Evolutionary conservation across 2,329 filamentous ascomycete species (phyloP).

Genomic region (Sphaerulina vaccinii): DNA sequence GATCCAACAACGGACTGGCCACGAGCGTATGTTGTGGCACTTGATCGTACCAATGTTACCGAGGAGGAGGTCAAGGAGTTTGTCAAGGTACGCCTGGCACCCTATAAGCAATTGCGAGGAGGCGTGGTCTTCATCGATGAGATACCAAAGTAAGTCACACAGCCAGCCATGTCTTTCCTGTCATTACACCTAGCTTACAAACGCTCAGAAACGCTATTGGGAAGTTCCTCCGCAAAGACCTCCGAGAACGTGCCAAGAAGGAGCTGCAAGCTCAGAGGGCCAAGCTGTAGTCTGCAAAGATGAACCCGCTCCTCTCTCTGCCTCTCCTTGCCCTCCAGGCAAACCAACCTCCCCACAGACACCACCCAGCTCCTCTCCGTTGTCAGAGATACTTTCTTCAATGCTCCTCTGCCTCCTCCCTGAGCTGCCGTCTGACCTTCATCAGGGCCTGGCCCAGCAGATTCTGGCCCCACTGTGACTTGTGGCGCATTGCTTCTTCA

Average conservation of each 20-base stretch:
- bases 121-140: constrained; percentile 47
- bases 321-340: too few species aligned
- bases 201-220: constrained; percentile 41
- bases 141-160: constrained; percentile 43
- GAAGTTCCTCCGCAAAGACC: constrained; percentile 47
- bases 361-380: neutral
- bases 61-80: constrained; percentile 41
- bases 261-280: constrained; percentile 39
- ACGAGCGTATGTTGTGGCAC: constrained; percentile 44
- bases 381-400: too few species aligned
- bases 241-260: constrained; percentile 44
- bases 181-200: neutral
- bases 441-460: constrained; percentile 19
- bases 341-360: too few species aligned
- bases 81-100: constrained; percentile 44
- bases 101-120: constrained; percentile 48
- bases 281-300: constrained; percentile 30
- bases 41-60: constrained; percentile 33
- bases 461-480: constrained; percentile 14
- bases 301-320: too few species aligned
- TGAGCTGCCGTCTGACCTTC: constrained; percentile 9
- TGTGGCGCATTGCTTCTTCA: neutral
- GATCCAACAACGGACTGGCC: constrained; percentile 47
- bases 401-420: too few species aligned
- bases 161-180: neutral